These are phyloP conservation scores for Ceratopteris richardii DNA, from an alignment of 75 land plant species.

Conservation along the genomic window DNA sequence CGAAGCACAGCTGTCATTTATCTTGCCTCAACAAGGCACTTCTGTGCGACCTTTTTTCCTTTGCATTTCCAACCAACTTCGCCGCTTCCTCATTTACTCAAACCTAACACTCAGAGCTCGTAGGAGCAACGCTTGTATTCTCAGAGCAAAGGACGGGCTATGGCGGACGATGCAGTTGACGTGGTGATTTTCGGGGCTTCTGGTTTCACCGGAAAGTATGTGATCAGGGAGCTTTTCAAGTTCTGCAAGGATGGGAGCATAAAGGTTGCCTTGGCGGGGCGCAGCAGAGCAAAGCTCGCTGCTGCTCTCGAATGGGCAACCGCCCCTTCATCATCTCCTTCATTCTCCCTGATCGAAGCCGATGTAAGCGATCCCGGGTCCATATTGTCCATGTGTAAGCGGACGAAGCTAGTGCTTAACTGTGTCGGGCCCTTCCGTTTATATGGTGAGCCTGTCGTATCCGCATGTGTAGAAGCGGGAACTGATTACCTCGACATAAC, in stretches of 20 bases:
- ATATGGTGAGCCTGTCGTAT: conserved; percentile 76
- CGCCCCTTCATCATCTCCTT: conserved; percentile 17
- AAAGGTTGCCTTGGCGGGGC: conserved; percentile 70
- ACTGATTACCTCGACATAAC: conserved; percentile 80
- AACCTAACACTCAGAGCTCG: too few species aligned
- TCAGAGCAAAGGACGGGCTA: too few species aligned
- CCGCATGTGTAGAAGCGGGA: conserved; percentile 75
- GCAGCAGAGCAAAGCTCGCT: conserved; percentile 40
- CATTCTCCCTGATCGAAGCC: conserved; percentile 47
- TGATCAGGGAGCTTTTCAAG: conserved; percentile 65
- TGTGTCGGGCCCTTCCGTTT: conserved; percentile 85
- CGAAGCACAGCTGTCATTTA: too few species aligned
- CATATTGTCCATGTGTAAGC: conserved; percentile 28
- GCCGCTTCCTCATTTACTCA: too few species aligned
- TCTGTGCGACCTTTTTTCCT: too few species aligned
- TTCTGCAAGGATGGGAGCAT: conserved; percentile 26
- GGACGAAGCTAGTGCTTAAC: conserved; percentile 40
- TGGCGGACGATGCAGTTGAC: conserved; percentile 23
- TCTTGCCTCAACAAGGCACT: too few species aligned
- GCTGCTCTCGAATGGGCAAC: conserved; percentile 65
- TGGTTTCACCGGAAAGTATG: conserved; percentile 92
- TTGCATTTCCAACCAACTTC: too few species aligned
- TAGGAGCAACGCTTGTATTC: too few species aligned
- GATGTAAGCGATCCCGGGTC: conserved; percentile 41
- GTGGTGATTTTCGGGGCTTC: conserved; percentile 79